Percentiles rank a stretch among this genome's conserved stretches.
These are phyloP conservation scores for Backusella australiensis DNA, from an alignment of 192 early-diverging fungal species.

Conservation along the genomic window DNA sequence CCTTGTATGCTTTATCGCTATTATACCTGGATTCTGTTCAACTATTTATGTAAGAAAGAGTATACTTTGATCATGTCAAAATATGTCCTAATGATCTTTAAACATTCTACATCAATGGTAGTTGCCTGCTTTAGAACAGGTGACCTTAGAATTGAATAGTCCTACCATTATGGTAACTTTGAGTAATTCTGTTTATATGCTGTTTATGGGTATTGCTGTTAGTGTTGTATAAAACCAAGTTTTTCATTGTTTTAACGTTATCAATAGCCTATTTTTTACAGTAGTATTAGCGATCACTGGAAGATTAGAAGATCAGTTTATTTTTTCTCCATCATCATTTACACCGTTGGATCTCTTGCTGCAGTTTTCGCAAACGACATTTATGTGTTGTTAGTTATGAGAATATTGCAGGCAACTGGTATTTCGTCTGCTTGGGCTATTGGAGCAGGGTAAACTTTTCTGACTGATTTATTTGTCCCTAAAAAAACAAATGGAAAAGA, in stretches of 20 bases:
- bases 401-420: conserved; percentile 45
- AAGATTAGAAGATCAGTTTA: conserved; percentile 44
- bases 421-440: conserved; percentile 42
- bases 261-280: conserved; percentile 37
- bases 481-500: background rate
- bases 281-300: conserved; percentile 44
- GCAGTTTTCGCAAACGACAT: conserved; percentile 40
- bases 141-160: conserved; percentile 19
- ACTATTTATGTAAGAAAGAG: conserved; percentile 28
- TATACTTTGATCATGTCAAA: background rate
- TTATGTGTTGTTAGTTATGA: conserved; percentile 35
- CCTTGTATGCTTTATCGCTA: conserved; percentile 10
- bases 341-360: conserved; percentile 37
- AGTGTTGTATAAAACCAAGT: background rate
- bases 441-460: conserved; percentile 39
- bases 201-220: conserved; percentile 50
- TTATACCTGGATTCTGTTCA: conserved; percentile 36
- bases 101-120: background rate
- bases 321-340: conserved; percentile 39
- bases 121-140: conserved; percentile 20
- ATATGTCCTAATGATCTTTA: background rate
- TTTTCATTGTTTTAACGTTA: background rate
- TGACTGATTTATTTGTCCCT: background rate
- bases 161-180: conserved; percentile 32
- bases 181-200: conserved; percentile 42